phyloP scores from a whole-genome alignment of 1,139 yeast species.

The Suhomyces kunorum region DNA sequence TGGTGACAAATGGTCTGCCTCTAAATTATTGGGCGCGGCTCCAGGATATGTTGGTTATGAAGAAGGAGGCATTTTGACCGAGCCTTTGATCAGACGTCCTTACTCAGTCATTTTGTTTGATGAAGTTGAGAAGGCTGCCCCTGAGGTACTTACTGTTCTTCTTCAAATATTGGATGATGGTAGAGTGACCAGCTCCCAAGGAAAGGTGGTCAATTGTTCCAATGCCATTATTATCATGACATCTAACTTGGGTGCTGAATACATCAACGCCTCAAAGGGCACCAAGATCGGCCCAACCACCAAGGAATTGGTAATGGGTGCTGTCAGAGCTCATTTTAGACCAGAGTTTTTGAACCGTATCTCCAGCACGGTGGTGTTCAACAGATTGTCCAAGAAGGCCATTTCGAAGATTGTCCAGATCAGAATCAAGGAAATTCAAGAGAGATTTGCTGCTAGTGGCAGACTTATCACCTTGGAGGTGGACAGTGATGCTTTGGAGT shows the following conservation, averaged over 20 bases:
- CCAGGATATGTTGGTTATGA: conserved; percentile 98
- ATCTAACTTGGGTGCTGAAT: conserved; percentile 94
- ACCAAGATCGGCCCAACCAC: conserved; percentile 67
- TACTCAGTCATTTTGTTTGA: conserved; percentile 93
- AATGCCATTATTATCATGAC: conserved; percentile 95
- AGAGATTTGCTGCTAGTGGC: conserved; percentile 81
- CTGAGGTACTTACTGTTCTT: conserved; percentile 90
- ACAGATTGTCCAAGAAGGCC: conserved; percentile 87
- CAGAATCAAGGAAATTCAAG: conserved; percentile 79
- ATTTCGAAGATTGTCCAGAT: conserved; percentile 88
- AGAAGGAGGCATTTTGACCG: conserved; percentile 95
- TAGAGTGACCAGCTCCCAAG: conserved; percentile 90
- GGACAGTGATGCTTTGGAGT: conserved; percentile 74
- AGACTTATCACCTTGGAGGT: conserved; percentile 71
- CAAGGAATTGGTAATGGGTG: conserved; percentile 74
- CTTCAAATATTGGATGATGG: conserved; percentile 96
- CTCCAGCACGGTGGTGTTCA: conserved; percentile 87
- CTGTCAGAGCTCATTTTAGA: conserved; percentile 89
- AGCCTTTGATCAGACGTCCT: conserved; percentile 86
- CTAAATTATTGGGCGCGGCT: conserved; percentile 94
- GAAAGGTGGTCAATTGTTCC: conserved; percentile 89
- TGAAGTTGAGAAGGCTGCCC: conserved; percentile 99
- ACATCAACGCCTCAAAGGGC: conserved; percentile 66
- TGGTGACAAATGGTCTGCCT: conserved; percentile 92
- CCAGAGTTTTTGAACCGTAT: conserved; percentile 98